Conservation (phyloP, 257 asterid genomes). For the Solanum bulbocastanum region DNA sequence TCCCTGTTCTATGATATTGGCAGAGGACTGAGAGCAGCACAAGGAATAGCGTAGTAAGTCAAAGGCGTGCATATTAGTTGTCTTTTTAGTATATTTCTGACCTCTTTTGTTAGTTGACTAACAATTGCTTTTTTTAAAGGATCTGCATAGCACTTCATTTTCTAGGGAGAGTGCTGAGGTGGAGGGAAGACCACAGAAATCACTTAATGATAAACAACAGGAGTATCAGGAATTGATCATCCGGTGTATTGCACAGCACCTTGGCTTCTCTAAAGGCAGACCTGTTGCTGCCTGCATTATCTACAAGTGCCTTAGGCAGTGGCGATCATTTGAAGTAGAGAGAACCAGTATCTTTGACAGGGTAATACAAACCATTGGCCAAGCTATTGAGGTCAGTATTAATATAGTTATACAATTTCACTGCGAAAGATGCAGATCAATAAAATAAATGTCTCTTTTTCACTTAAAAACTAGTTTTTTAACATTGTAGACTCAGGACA, state of each 20-base stretch:
- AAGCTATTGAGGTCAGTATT: slow-evolving; percentile 1
- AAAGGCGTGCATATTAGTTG: background rate
- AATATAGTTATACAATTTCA: background rate
- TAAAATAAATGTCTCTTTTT: background rate
- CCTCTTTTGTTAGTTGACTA: background rate
- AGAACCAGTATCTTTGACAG: slow-evolving; percentile 93
- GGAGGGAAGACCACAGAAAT: slow-evolving; percentile 92
- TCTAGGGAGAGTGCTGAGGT: slow-evolving; percentile 54
- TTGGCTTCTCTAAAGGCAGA: slow-evolving; percentile 91
- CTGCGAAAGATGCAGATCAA: background rate
- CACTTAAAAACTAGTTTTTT: background rate
- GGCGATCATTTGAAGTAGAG: slow-evolving; percentile 99
- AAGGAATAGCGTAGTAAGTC: slow-evolving; percentile 18
- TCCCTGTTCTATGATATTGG: slow-evolving; percentile 11
- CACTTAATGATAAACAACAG: slow-evolving; percentile 95
- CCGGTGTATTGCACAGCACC: slow-evolving; percentile 96
- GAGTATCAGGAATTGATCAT: slow-evolving; percentile 99
- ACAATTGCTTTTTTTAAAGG: slow-evolving; percentile 32
- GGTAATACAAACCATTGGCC: slow-evolving; percentile 90
- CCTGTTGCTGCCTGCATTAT: slow-evolving; percentile 99
- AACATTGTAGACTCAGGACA: slow-evolving; percentile 69
- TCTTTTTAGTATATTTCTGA: background rate
- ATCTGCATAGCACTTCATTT: slow-evolving; percentile 74
- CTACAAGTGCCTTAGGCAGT: slow-evolving; percentile 95
- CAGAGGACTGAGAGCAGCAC: slow-evolving; percentile 82